These are phyloP conservation scores for Penicillium mononematosum DNA, from an alignment of 495 filamentous ascomycete genomes.

Conservation along the genomic window DNA sequence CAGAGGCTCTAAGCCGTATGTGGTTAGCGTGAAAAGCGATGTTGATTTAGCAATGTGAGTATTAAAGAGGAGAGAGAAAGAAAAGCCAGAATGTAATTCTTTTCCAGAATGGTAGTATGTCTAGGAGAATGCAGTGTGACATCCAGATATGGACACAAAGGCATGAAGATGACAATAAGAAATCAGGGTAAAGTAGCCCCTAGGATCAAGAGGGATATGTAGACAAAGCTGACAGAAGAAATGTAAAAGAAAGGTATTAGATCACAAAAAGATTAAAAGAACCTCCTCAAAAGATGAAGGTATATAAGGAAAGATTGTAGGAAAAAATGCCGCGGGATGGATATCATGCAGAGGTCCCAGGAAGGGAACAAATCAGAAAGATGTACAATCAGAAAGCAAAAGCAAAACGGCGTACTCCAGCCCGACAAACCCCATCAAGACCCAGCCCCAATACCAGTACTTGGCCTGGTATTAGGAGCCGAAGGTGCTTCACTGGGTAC, in stretches of 20 bases:
- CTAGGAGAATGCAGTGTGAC: conserved; percentile 4
- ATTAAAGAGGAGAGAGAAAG: too few species aligned
- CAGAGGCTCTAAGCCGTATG: too few species aligned
- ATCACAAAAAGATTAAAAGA: conserved; percentile 14
- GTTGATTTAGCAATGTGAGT: too few species aligned
- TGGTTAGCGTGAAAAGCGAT: too few species aligned
- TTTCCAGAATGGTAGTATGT: too few species aligned
- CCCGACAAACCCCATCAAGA: conserved; percentile 14
- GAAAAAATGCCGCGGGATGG: conserved; percentile 24
- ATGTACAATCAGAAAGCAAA: conserved; percentile 19
- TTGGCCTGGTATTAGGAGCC: conserved; percentile 40
- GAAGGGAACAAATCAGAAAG: conserved; percentile 25
- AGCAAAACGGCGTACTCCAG: conserved; percentile 1
- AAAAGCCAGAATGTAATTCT: too few species aligned
- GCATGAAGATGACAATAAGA: background rate
- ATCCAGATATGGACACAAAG: conserved; percentile 12
- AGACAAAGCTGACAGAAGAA: conserved; percentile 7
- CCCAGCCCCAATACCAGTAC: conserved; percentile 31
- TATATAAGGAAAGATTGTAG: conserved; percentile 1
- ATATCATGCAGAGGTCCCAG: conserved; percentile 31
- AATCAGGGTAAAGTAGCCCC: conserved; percentile 7
- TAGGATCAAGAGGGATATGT: conserved; percentile 13
- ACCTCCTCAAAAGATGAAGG: background rate
- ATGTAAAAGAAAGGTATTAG: conserved; percentile 16
- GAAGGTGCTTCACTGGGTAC: conserved; percentile 43